Evolutionary conservation across 1,284 basidiomycete species (phyloP), one percentile per base, ranked within the genome.

Genomic region (Athelia sp.): DNA sequence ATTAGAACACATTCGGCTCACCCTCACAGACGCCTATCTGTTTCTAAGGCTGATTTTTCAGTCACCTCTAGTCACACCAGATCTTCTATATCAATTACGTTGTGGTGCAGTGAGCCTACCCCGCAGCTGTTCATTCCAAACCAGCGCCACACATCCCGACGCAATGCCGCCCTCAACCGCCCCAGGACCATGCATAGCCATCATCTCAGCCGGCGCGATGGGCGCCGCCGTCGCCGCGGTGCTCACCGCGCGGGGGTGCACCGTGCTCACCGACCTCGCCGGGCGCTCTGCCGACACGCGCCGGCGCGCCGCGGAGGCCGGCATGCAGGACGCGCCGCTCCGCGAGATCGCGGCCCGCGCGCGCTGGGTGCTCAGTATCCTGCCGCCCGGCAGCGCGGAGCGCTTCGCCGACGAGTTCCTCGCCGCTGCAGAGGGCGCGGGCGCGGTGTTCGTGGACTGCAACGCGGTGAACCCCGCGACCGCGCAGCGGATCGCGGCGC

Each of bases 391-490:
- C 52, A 73, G 77, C 13, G 81, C 81, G 2, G 55, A 70, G 46
- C 59, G 68, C 9, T 71, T 84, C 51, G 79, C 81, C 2, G 59
- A 72, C 56, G 64, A 61, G 34, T 69, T 78, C 52, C 8, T 9
- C 17, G 32, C 50, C 54, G 35, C 46, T 17, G 47, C 52, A 18
- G 23, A 36, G 43, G 45, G 52, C 23, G 42, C 50, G 21, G 52
- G 54, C 19, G 54, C 68, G 3, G 56, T 73, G 23, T 82, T 77
- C 58, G 79, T 67, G n/a, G 81, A 82, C 58, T 81, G 78, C 57
- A 83, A 84, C 52, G 79, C 80, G 6, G 72, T 82, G 40, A 79
- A 67, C 58, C 76, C 78, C 1, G 65, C 66, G 50, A 78, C 77
- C 8, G 73, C 71, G 46, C 73, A 75, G 58, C 61, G 55, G 24